A percentile compares a stretch with the other conserved stretches of the same genome.
These are phyloP conservation scores for Phytophthora niederhauseri DNA, from an alignment of 352 stramenopile species.

Conservation along the genomic window DNA sequence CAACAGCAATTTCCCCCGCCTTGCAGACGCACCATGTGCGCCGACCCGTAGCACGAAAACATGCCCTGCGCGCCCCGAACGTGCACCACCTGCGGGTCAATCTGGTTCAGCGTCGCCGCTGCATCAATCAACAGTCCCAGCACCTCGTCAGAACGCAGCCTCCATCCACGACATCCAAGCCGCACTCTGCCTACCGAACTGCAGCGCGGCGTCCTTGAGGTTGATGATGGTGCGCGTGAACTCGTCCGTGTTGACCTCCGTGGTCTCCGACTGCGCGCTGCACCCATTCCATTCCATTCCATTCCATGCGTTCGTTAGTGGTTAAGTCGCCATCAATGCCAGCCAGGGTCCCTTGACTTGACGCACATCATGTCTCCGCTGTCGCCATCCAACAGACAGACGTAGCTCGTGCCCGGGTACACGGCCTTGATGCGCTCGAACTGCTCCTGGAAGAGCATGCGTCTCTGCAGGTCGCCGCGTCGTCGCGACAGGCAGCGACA, in stretches of 20 bases:
- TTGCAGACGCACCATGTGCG: constrained; percentile 57
- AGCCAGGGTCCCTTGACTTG: not conserved
- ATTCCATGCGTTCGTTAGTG: not conserved
- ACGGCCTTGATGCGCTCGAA: constrained; percentile 76
- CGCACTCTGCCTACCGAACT: constrained; percentile 62
- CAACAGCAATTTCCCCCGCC: no score
- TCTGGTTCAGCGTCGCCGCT: constrained; percentile 83
- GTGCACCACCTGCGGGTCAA: constrained; percentile 84
- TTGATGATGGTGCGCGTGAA: constrained; percentile 80
- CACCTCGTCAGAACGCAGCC: not conserved
- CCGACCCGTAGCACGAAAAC: constrained; percentile 86
- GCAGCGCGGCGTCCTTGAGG: constrained; percentile 77
- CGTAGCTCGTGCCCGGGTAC: constrained; percentile 82
- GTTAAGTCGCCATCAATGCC: not conserved
- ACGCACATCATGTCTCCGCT: constrained; percentile 85
- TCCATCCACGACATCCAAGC: not conserved
- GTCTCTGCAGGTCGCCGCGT: constrained; percentile 57
- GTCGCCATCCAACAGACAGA: constrained; percentile 78
- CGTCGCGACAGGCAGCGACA: constrained; percentile 76
- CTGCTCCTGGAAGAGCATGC: constrained; percentile 70
- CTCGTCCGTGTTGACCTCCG: constrained; percentile 75
- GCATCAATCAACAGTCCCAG: not conserved
- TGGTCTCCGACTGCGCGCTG: constrained; percentile 74
- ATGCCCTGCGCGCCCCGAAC: constrained; percentile 84
- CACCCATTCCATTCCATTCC: constrained; percentile 3